These are phyloP conservation scores for Theileria parva DNA, from an alignment of 169 alveolate species.

Conservation along the genomic window DNA sequence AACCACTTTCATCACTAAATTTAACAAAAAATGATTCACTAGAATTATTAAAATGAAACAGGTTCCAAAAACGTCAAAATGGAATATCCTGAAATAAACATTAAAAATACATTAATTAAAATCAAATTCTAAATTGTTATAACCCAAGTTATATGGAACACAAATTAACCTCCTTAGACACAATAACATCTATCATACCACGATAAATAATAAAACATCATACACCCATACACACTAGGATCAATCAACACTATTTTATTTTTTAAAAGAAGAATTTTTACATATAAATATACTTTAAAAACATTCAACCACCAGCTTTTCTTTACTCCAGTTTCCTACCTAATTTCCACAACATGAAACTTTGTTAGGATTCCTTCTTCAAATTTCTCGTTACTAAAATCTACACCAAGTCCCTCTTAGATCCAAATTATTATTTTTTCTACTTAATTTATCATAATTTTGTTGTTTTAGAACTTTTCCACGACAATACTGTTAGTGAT, in stretches of 20 bases:
- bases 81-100: not conserved
- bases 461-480: not conserved
- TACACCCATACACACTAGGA: conserved; percentile 6
- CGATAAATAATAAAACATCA: conserved; percentile 2
- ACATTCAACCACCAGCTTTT: not conserved
- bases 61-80: not conserved
- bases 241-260: not conserved
- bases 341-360: not conserved
- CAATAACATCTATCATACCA: not conserved
- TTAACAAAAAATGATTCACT: not conserved
- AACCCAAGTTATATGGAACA: not conserved
- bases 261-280: not conserved
- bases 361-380: not conserved
- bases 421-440: not conserved
- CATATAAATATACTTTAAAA: not conserved
- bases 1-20: not conserved
- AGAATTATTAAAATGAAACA: not conserved
- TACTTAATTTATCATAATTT: not conserved
- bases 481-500: not conserved
- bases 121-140: not conserved
- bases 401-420: not conserved
- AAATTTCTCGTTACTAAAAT: not conserved
- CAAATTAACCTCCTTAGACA: not conserved
- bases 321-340: not conserved
- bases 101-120: not conserved